Base-by-base conservation (phyloP, 441 rosid genomes). In the Populus hybrid region DNA sequence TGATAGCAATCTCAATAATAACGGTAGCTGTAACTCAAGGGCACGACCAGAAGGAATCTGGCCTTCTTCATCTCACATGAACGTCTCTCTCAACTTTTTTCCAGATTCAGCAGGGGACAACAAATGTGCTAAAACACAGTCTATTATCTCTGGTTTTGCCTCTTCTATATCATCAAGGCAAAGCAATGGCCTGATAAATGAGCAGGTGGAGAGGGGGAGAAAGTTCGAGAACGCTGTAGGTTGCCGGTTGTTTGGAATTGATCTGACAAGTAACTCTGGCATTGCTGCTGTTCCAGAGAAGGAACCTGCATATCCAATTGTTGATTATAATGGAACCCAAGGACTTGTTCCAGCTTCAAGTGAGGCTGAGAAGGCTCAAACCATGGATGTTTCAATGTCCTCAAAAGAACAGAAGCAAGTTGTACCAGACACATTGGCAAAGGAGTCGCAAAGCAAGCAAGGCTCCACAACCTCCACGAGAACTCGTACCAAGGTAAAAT, bases 191-290 rank as follows among this genome's bases (percentile, higher is more conserved):
- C 53, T 59, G 61, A 50, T 56, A 63, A 83, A 75, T 36, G 88
- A 88, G 4, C 87, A 83, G 71, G 68, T 64, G 33, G 89, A 79
- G 73, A 87, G 79, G 4, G 81, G 80, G 68, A 79, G 85, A 68
- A 87, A 82, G 76, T 26, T 84, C 0, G 92, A 88, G 81, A 74
- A 82, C 82, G 77, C 93, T 21, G 72, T 73, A 1, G 82, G 88
- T 69, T 94, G 89, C 85, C 84, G 98, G 72, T 78, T 94, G 83
- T 94, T 94, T 84, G 98, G 98, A 69, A 82, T 93, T 21, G 91
- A 91, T 84, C 86, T 94, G 78, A 88, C 78, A 69, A 84, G 80
- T 77, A 84, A 76, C 76, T 40, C 77, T 3, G 35, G 56, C 77
- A 74, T 72, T 67, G 69, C 83, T 76, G 76, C 78, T 74, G 65